Evolutionary conservation across 306 rosid species (phyloP).

Genomic region (Rosa persica): DNA sequence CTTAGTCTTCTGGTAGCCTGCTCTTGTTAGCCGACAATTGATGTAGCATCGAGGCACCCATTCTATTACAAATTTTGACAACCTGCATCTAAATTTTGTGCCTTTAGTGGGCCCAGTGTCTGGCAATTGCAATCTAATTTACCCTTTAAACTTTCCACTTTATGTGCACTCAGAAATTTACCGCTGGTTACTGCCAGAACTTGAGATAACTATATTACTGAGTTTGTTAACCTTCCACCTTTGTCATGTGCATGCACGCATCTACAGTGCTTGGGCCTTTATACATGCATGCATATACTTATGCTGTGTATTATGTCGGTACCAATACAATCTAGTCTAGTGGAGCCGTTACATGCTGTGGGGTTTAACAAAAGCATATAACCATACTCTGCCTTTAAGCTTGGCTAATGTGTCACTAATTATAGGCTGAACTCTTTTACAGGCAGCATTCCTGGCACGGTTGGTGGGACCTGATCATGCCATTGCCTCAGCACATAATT

Average conservation of each 20-base stretch:
- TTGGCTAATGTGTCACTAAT: constrained; percentile 1
- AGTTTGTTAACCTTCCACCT: not conserved
- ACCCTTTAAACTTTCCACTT: not conserved
- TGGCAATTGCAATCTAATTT: not conserved
- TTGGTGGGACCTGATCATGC: constrained; percentile 79
- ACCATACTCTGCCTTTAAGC: not conserved
- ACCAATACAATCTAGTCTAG: not conserved
- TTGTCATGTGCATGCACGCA: not conserved
- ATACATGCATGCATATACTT: not conserved
- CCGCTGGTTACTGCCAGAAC: not conserved
- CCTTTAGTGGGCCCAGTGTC: not conserved
- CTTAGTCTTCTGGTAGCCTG: not conserved
- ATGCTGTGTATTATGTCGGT: not conserved
- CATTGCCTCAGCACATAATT: constrained; percentile 73
- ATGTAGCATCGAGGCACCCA: not conserved
- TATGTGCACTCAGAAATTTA: not conserved
- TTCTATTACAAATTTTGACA: not conserved
- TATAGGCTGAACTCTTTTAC: constrained; percentile 28
- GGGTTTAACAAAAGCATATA: not conserved
- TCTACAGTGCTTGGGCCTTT: not conserved
- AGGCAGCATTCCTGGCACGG: constrained; percentile 77
- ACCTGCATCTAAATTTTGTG: not conserved
- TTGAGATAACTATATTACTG: not conserved
- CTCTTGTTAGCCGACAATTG: not conserved
- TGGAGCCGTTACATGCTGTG: not conserved